Evolutionary conservation across 305 asterid species (phyloP).

Genomic region (Solanum hybrid): DNA sequence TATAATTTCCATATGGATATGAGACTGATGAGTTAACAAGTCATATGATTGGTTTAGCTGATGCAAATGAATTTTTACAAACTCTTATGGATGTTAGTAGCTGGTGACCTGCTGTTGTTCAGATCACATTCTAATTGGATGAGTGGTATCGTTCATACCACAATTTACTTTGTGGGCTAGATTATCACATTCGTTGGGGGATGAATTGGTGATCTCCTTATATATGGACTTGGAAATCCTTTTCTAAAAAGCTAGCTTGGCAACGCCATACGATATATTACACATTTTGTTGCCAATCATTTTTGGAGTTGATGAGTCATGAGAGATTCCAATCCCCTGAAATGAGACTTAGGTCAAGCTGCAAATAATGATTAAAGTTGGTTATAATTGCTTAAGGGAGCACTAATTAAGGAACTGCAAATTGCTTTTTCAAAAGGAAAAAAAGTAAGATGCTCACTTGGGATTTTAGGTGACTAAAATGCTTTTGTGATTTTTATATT

Average conservation of each 20-base stretch:
- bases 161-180: background rate
- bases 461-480: background rate
- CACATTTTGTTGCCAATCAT: background rate
- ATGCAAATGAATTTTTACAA: background rate
- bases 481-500: background rate
- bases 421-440: background rate
- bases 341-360: background rate
- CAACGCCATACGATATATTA: no score
- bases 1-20: background rate
- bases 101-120: background rate
- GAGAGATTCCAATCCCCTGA: background rate
- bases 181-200: background rate
- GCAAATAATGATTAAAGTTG: background rate
- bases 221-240: background rate
- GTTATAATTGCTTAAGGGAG: background rate
- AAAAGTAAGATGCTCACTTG: background rate
- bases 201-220: background rate
- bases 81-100: background rate
- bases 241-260: no score
- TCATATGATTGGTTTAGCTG: background rate
- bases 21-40: background rate
- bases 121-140: background rate
- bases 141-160: background rate
- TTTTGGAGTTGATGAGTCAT: background rate
- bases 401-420: background rate